Evolutionary conservation across 768 basidiomycete species (phyloP).

Genomic region (Tricholomella constricta): DNA sequence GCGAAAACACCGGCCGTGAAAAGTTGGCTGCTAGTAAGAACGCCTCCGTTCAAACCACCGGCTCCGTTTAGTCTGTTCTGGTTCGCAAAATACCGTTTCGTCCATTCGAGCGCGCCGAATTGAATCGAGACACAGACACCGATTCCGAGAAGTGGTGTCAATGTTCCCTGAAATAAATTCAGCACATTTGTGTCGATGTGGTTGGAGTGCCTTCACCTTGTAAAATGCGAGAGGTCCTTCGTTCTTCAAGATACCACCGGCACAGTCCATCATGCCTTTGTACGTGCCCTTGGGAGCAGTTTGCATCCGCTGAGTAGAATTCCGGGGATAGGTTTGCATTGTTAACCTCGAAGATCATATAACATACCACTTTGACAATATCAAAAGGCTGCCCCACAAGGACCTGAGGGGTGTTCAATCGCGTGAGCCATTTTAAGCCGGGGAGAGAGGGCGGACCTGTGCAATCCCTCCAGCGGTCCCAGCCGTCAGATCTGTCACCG

Average conservation of each 20-base stretch:
- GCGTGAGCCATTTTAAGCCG: slow-evolving; percentile 17
- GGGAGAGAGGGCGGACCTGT: slow-evolving; percentile 53
- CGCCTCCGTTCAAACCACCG: slow-evolving; percentile 68
- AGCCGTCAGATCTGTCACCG: slow-evolving; percentile 84
- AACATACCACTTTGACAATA: slow-evolving; percentile 92
- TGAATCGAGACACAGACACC: slow-evolving; percentile 96
- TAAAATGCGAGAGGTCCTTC: slow-evolving; percentile 95
- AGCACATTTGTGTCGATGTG: background rate
- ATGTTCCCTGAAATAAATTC: slow-evolving; percentile 64
- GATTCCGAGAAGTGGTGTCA: slow-evolving; percentile 89
- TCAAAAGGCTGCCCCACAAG: slow-evolving; percentile 95
- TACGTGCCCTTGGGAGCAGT: slow-evolving; percentile 90
- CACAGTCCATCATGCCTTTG: slow-evolving; percentile 84
- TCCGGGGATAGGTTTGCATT: background rate
- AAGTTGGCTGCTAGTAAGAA: slow-evolving; percentile 64
- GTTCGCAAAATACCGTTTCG: slow-evolving; percentile 76
- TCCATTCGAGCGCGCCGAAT: slow-evolving; percentile 85
- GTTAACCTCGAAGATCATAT: background rate
- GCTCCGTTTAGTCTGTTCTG: slow-evolving; percentile 59
- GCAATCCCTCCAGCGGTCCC: slow-evolving; percentile 91
- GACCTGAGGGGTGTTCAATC: slow-evolving; percentile 47
- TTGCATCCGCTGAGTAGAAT: slow-evolving; percentile 78
- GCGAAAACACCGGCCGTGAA: slow-evolving; percentile 79
- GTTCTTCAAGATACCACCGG: slow-evolving; percentile 84
- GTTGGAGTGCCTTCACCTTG: slow-evolving; percentile 56